Evolutionary conservation across 2,329 filamentous ascomycete species (phyloP).

Genomic region (Fusarium chlamydosporum): DNA sequence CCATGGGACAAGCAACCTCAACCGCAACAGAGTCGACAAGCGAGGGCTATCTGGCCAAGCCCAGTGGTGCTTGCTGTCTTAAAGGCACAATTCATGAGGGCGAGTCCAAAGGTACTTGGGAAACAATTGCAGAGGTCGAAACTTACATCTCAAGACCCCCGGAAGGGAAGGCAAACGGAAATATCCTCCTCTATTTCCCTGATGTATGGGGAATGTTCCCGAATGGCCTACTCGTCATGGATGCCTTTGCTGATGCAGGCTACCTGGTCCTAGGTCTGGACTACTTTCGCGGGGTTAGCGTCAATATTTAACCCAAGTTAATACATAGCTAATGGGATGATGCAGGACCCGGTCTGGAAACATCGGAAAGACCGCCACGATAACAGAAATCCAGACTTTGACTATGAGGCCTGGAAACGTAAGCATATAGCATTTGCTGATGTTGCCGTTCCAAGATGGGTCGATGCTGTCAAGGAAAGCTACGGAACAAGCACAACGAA

Average conservation of each 20-base stretch:
- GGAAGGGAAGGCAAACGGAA: slow-evolving; percentile 1
- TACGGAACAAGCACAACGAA: slow-evolving; percentile 5
- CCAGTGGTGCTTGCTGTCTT: slow-evolving; percentile 11
- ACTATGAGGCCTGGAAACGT: slow-evolving; percentile 15
- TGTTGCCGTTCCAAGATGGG: slow-evolving; percentile 8
- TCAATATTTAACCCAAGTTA: too few relatives aligned
- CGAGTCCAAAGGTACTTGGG: slow-evolving; percentile 11
- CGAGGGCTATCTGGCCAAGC: slow-evolving; percentile 3
- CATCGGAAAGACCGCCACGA: slow-evolving; percentile 10
- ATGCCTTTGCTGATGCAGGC: slow-evolving; percentile 15
- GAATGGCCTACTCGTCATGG: slow-evolving; percentile 16
- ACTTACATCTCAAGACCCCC: slow-evolving; percentile 14
- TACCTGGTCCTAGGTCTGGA: slow-evolving; percentile 14
- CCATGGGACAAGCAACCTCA: slow-evolving; percentile 5
- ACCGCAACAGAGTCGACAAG: not conserved
- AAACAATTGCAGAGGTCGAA: slow-evolving; percentile 4
- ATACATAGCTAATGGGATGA: not conserved
- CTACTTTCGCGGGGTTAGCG: slow-evolving; percentile 13
- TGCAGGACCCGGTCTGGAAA: slow-evolving; percentile 19
- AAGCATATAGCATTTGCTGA: slow-evolving; percentile 14
- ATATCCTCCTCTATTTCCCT: slow-evolving; percentile 13
- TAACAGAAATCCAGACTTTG: slow-evolving; percentile 4
- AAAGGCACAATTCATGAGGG: slow-evolving; percentile 8
- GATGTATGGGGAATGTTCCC: slow-evolving; percentile 26
- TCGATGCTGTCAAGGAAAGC: not conserved